phyloP scores from a whole-genome alignment of 148 eudicot species.

The Gaultheria prostrata region DNA sequence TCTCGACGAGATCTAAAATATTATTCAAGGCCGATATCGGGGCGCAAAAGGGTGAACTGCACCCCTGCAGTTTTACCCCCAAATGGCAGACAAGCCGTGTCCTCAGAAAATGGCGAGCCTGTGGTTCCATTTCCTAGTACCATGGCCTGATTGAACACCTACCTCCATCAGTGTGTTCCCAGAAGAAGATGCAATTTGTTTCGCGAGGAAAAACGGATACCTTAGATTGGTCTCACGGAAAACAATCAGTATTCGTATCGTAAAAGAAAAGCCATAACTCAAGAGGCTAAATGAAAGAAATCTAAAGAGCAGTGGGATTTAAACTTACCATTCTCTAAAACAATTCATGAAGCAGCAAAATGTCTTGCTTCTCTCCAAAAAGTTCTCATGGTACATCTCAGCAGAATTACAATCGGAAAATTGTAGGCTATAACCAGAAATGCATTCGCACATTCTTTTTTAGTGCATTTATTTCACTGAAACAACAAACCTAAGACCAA shows the following conservation, averaged over 20 bases:
- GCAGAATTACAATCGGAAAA: neutral
- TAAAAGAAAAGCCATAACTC: neutral
- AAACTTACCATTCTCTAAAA: neutral
- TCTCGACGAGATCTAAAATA: no score
- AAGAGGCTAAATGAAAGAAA: neutral
- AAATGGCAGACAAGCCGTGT: no score
- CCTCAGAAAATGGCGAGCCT: neutral
- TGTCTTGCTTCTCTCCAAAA: neutral
- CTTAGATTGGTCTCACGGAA: neutral
- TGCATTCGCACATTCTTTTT: neutral
- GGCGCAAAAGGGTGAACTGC: no score
- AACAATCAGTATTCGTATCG: neutral
- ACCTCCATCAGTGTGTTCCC: neutral
- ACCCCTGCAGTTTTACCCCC: no score
- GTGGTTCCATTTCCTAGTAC: neutral
- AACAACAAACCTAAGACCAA: neutral
- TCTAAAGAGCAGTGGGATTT: neutral
- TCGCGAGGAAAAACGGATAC: neutral
- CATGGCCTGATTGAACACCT: neutral
- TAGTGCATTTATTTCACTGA: slow-evolving; percentile 3
- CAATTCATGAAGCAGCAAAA: neutral
- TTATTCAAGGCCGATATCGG: no score
- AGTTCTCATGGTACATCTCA: neutral
- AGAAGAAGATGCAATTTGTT: neutral
- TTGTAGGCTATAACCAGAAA: neutral